Base-by-base conservation (phyloP, 805 yeast species). In the Sugiyamaella lignohabitans region DNA sequence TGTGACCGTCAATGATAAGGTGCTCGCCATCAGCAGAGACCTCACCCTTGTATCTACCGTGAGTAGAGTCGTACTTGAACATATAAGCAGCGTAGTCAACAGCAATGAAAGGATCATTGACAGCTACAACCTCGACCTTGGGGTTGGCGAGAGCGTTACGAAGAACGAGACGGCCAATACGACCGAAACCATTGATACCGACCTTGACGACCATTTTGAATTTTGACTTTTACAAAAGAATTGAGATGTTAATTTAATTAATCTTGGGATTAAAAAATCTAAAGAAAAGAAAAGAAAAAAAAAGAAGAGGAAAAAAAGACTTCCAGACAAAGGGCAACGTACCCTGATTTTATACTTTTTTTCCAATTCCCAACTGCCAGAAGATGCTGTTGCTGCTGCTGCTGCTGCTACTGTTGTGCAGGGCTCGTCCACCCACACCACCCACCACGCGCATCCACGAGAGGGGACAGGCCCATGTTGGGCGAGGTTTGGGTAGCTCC, bases 51-150 rank as follows among this genome's bases (percentile, higher is more conserved):
- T 69, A 87, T 66, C 73, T 75, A 64, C 95, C 94, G 76, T 87
- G 96, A 57, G 95, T 87, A 52, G 95, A 85, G 72, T 87, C 96
- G 73, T 86, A 87, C 77, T 87, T 87, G 85, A 87, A 86, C 87
- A 87, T 80, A 79, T 87, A 87, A 55, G 95, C 85, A 64, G 95
- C 95, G 72, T 87, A 87, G 59, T 87, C 95, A 52, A 93, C 77
- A 53, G 80, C 79, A 63, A 87, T 87, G 77, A 85, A 87, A 54
- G 96, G 96, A 70, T 87, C 93, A 70, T 87, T 87, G 78, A 87
- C 74, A 57, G 94, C 94, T 56, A 85, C 86, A 56, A 87, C 83
- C 61, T 84, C 77, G 63, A 87, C 82, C 71, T 82, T 88, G 49
- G 73, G 68, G 78, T 87, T 79, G 52, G 68, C 57, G 56, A 86